These are phyloP conservation scores for Mycosphaerella sp. DNA, from an alignment of 2,329 filamentous ascomycete species.

Conservation along the genomic window DNA sequence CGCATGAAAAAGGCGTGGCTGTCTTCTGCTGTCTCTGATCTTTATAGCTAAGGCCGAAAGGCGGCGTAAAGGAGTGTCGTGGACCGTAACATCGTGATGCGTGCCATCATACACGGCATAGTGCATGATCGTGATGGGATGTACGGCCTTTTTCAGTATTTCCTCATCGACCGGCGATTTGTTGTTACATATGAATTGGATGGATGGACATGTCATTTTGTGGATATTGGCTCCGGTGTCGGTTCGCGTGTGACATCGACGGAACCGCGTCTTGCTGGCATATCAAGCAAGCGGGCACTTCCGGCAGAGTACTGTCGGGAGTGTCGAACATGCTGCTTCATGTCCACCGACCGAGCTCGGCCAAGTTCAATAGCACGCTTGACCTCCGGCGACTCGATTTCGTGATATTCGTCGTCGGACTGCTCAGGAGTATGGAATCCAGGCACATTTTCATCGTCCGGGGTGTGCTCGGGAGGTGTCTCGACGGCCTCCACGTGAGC, in stretches of 20 bases:
- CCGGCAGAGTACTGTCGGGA: slow-evolving; percentile 69
- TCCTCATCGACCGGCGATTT: not conserved
- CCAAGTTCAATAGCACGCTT: slow-evolving; percentile 65
- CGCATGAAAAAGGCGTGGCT: not conserved
- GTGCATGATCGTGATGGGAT: not conserved
- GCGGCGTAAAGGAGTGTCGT: slow-evolving; percentile 10
- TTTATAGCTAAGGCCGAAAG: not conserved
- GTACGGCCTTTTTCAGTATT: slow-evolving; percentile 3
- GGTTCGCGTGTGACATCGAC: slow-evolving; percentile 10
- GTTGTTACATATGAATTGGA: not conserved
- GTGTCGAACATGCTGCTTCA: slow-evolving; percentile 43
- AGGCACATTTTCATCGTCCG: slow-evolving; percentile 4
- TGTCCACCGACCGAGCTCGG: slow-evolving; percentile 43
- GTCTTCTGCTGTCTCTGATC: not conserved
- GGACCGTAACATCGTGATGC: slow-evolving; percentile 11
- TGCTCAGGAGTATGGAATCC: slow-evolving; percentile 12
- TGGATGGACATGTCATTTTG: not conserved
- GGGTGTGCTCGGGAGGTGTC: slow-evolving; percentile 26
- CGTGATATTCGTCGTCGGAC: slow-evolving; percentile 20
- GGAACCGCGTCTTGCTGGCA: slow-evolving; percentile 10
- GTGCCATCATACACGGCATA: not conserved
- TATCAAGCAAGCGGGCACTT: slow-evolving; percentile 66
- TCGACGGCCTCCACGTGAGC: slow-evolving; percentile 20
- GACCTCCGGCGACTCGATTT: slow-evolving; percentile 32
- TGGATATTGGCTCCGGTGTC: slow-evolving; percentile 8